Evolutionary conservation across 2,329 filamentous ascomycete genomes (phyloP).

Genomic region (Helicocarpus griseus): DNA sequence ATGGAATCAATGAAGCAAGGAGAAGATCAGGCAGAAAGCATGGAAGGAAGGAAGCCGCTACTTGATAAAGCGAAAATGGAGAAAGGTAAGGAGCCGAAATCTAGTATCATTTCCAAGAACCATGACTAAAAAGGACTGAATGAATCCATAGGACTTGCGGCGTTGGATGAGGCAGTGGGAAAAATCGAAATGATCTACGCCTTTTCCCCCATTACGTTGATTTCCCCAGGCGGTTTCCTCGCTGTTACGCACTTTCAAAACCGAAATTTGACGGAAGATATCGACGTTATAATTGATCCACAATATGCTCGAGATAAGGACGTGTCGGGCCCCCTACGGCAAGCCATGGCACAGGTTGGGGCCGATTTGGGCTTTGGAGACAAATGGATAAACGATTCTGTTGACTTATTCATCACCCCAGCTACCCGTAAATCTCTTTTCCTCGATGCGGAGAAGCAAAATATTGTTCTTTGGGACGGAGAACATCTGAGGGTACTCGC

Average conservation of each 20-base stretch:
- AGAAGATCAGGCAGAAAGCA: neutral
- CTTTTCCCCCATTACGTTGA: neutral
- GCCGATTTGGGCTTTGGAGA: neutral
- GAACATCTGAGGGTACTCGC: slow-evolving; percentile 4
- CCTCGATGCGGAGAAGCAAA: slow-evolving; percentile 5
- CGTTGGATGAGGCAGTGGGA: neutral
- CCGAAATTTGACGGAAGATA: slow-evolving; percentile 1
- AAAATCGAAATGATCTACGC: neutral
- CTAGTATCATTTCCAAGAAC: neutral
- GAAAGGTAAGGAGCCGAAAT: neutral
- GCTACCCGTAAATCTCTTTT: neutral
- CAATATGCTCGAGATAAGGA: neutral
- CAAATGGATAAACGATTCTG: slow-evolving; percentile 8
- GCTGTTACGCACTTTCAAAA: slow-evolving; percentile 3
- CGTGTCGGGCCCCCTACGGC: neutral
- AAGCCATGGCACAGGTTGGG: neutral
- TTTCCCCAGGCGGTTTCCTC: slow-evolving; percentile 1
- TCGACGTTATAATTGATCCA: slow-evolving; percentile 2
- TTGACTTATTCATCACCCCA: slow-evolving; percentile 4
- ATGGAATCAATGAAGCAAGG: no score
- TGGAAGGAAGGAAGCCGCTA: neutral
- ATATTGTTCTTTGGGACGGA: slow-evolving; percentile 8
- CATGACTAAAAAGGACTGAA: neutral
- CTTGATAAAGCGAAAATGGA: neutral
- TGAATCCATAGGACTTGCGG: neutral